phyloP scores from a whole-genome alignment of 306 rosid species.

The Benincasa hispida region DNA sequence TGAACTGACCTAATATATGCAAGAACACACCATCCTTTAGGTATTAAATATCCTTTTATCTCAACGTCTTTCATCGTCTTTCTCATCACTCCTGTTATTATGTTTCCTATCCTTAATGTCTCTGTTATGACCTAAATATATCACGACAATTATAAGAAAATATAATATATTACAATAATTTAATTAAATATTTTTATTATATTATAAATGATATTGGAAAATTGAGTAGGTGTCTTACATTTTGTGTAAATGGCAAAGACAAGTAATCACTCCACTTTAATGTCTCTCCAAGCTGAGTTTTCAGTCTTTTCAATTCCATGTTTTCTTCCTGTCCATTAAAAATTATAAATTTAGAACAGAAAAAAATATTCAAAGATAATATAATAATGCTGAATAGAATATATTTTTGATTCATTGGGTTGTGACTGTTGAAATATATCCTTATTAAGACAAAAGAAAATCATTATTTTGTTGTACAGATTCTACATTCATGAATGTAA shows the following conservation, averaged over 20 bases:
- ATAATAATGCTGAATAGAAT: neutral
- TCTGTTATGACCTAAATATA: constrained; percentile 58
- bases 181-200: too few species aligned
- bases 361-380: neutral
- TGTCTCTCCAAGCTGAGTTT: constrained; percentile 56
- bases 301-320: constrained; percentile 51
- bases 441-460: neutral
- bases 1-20: constrained; percentile 86
- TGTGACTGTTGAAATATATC: neutral
- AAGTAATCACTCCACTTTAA: constrained; percentile 73
- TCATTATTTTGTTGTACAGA: neutral
- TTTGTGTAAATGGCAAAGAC: constrained; percentile 80
- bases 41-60: constrained; percentile 80
- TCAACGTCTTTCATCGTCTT: constrained; percentile 58
- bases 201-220: too few species aligned
- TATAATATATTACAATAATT: too few species aligned
- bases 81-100: constrained; percentile 78
- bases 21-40: constrained; percentile 87
- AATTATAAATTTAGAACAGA: neutral
- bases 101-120: constrained; percentile 67
- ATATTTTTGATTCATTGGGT: neutral
- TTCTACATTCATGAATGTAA: neutral
- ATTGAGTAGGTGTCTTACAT: constrained; percentile 27
- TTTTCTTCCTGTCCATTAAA: constrained; percentile 58
- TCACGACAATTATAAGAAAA: neutral